These are phyloP conservation scores for Neurospora sp. DNA, from an alignment of 495 filamentous ascomycete species.

Conservation along the genomic window DNA sequence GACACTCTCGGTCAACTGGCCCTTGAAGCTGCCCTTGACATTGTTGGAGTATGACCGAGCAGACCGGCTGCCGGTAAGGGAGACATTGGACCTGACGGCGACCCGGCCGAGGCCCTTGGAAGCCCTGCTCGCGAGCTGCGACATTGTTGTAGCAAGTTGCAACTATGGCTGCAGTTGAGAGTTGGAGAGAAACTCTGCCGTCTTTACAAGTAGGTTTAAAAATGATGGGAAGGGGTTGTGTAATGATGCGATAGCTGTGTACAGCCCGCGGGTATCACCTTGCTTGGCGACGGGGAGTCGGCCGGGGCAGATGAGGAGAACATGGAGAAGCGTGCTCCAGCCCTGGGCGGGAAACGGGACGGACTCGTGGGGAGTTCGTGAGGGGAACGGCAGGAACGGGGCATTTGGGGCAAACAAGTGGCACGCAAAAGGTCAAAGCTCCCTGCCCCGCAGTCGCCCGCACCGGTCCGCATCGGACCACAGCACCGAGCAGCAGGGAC, in stretches of 20 bases:
- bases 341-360: neutral
- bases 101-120: constrained; percentile 12
- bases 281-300: neutral
- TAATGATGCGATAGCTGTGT: neutral
- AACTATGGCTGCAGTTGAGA: neutral
- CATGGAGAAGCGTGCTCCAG: neutral
- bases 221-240: neutral
- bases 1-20: constrained; percentile 82
- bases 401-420: neutral
- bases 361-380: neutral
- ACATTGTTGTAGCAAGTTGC: constrained; percentile 12
- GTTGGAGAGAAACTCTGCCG: neutral
- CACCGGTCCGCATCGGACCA: neutral
- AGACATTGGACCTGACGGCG: neutral
- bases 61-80: constrained; percentile 2
- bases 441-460: neutral
- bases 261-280: neutral
- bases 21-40: constrained; percentile 47
- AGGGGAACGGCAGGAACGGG: neutral
- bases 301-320: neutral
- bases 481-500: neutral
- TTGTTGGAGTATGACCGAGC: constrained; percentile 1
- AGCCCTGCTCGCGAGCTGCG: constrained; percentile 22
- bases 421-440: neutral
- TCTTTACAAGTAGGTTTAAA: neutral